Base-by-base conservation (phyloP, 805 yeast species). In the Starmera amethionina region DNA sequence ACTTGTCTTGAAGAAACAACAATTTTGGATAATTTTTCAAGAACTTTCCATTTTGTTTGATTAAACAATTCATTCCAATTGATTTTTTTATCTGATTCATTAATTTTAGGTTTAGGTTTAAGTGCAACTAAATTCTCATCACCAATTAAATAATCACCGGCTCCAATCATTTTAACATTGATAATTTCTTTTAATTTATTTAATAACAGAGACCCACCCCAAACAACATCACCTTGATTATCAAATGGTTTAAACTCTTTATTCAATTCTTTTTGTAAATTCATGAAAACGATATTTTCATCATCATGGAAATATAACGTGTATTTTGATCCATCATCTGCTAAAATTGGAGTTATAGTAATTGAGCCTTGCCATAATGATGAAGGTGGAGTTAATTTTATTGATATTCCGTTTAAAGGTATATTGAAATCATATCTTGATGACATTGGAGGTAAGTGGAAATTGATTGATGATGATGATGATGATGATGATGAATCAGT, bases 271-370 rank as follows among this genome's bases (percentile, higher is more conserved):
- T 73, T 71, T 46, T 78, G 82, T 46, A 75, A 80, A 44, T 71
- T 61, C 38, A 72, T 63, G 0, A 95, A 86, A 33, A 90, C 82
- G 7, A 85, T 80, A 30, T 82, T 75, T 50, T 84, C 89, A 41
- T 84, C 82, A 55, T 93, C 98, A 60, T 93, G 98, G 65, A 93
- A 89, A 59, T 89, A 93, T 33, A 93, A 53, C 5, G 88, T 81
- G 97, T 14, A 87, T 61, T 35, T 78, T 75, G 41, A 22, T 5
- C 25, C 25, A 22, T 22, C 25, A 22, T 76, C 82, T 8, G 76
- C 76, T 34, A 64, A 75, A 15, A 49, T 45, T 2, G 90, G 75
- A 58, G 86, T 81, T 27, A 93, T 59, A 2, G 87, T 65, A 13
- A 90, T 64, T 0, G 96, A 84, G 0, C 99, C 99, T 62, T 74